Percentiles rank a stretch among this genome's conserved stretches.
Evolutionary conservation across 2,329 filamentous ascomycete species (phyloP).

Genomic region (Talaromyces sp.): DNA sequence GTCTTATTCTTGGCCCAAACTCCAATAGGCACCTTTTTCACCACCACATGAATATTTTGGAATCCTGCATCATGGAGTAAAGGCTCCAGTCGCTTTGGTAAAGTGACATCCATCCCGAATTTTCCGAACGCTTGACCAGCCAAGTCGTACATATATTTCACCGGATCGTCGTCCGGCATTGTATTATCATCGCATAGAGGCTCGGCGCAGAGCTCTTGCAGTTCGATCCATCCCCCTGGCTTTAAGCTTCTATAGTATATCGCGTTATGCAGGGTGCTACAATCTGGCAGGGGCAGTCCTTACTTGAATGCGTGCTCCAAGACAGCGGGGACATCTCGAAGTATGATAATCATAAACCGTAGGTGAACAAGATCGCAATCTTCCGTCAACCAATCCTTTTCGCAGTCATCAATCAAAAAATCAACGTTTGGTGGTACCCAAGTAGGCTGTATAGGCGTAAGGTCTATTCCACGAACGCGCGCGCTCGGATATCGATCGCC

Average conservation of each 20-base stretch:
- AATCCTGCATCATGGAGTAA: constrained; percentile 8
- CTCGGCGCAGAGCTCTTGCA: constrained; percentile 12
- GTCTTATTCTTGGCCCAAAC: constrained; percentile 19
- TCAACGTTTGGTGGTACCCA: constrained; percentile 21
- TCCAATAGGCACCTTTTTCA: constrained; percentile 17
- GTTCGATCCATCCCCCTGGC: constrained; percentile 17
- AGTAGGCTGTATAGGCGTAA: constrained; percentile 17
- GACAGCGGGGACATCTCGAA: constrained; percentile 12
- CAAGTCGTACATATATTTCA: constrained; percentile 28
- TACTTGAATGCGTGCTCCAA: constrained; percentile 13
- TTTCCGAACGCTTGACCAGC: constrained; percentile 12
- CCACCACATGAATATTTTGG: constrained; percentile 5
- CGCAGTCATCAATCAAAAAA: constrained; percentile 19
- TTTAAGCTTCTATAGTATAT: constrained; percentile 11
- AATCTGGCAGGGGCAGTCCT: not conserved
- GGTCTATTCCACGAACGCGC: constrained; percentile 49
- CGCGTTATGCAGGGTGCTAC: not conserved
- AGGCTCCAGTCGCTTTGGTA: constrained; percentile 9
- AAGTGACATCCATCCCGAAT: constrained; percentile 17
- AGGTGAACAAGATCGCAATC: constrained; percentile 18
- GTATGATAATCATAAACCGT: constrained; percentile 17
- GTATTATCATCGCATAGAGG: constrained; percentile 39
- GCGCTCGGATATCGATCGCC: constrained; percentile 18
- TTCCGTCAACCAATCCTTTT: constrained; percentile 16
- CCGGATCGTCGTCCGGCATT: constrained; percentile 37